A percentile compares a stretch with the other conserved stretches of the same genome.
Evolutionary conservation across 1,284 basidiomycete species (phyloP).

Genomic region (Trametes hirsuta): DNA sequence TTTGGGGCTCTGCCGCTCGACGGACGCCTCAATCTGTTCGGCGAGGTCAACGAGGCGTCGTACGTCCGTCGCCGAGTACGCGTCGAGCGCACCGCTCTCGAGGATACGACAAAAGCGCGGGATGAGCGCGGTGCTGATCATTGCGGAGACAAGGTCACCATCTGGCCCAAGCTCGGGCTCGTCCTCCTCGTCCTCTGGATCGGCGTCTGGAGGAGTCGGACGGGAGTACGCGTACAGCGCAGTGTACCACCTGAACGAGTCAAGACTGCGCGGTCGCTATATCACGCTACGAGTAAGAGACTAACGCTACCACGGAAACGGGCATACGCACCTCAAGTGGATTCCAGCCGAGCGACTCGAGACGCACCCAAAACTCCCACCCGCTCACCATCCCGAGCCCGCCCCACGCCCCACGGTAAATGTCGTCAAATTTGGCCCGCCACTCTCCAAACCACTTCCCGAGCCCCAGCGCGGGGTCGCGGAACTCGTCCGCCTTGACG

Average conservation of each 20-base stretch:
- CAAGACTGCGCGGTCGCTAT: slow-evolving; percentile 64
- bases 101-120: slow-evolving; percentile 76
- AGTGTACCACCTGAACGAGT: slow-evolving; percentile 85
- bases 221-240: slow-evolving; percentile 80
- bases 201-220: slow-evolving; percentile 36
- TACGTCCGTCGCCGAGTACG: slow-evolving; percentile 75
- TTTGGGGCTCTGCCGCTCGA: slow-evolving; percentile 68
- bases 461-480: slow-evolving; percentile 77
- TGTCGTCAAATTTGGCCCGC: slow-evolving; percentile 78
- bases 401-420: slow-evolving; percentile 88
- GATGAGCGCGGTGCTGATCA: slow-evolving; percentile 84
- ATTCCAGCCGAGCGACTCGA: slow-evolving; percentile 89
- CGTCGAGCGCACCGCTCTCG: slow-evolving; percentile 78
- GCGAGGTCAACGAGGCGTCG: slow-evolving; percentile 70
- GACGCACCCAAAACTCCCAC: slow-evolving; percentile 95
- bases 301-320: background rate
- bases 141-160: slow-evolving; percentile 86
- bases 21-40: slow-evolving; percentile 81
- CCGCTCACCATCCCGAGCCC: slow-evolving; percentile 87
- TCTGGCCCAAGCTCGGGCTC: slow-evolving; percentile 74
- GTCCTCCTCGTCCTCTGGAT: slow-evolving; percentile 43
- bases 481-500: slow-evolving; percentile 87
- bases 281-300: slow-evolving; percentile 15
- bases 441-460: slow-evolving; percentile 78
- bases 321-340: slow-evolving; percentile 69